Evolutionary conservation across 257 asterid species (phyloP).

Genomic region (Verbena officinalis): DNA sequence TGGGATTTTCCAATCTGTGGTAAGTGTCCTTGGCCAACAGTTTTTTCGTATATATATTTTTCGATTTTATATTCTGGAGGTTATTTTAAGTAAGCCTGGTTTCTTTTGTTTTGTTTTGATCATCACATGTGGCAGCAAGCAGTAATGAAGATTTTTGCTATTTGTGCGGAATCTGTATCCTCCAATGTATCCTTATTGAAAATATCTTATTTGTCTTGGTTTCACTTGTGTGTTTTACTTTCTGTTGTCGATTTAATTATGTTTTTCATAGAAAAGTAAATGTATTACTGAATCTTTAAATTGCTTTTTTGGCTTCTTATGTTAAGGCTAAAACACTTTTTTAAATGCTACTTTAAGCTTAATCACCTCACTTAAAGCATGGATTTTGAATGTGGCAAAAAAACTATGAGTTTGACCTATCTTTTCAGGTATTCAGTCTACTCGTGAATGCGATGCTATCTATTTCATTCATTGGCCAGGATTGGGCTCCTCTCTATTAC

Average conservation of each 20-base stretch:
- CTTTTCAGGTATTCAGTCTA: slow-evolving; percentile 26
- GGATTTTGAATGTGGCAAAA: slow-evolving; percentile 9
- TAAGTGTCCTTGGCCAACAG: slow-evolving; percentile 38
- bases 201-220: slow-evolving; percentile 15
- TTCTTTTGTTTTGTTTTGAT: slow-evolving; percentile 31
- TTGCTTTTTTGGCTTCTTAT: not conserved
- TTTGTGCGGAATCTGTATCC: slow-evolving; percentile 72
- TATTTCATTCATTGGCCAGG: no score
- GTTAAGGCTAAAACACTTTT: not conserved
- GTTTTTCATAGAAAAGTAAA: not conserved
- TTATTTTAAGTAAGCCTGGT: slow-evolving; percentile 32
- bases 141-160: slow-evolving; percentile 54
- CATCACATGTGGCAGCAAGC: slow-evolving; percentile 55
- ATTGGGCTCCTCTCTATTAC: no score
- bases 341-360: slow-evolving; percentile 18
- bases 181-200: slow-evolving; percentile 72
- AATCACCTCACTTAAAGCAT: slow-evolving; percentile 24
- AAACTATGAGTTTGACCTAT: slow-evolving; percentile 23
- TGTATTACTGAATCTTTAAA: slow-evolving; percentile 7
- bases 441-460: not conserved
- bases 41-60: slow-evolving; percentile 15
- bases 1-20: slow-evolving; percentile 36
- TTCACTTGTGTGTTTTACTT: slow-evolving; percentile 6
- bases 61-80: slow-evolving; percentile 24
- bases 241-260: not conserved